Conservation (phyloP, 768 basidiomycete genomes). For the Brasilioporus rufonigricans region DNA sequence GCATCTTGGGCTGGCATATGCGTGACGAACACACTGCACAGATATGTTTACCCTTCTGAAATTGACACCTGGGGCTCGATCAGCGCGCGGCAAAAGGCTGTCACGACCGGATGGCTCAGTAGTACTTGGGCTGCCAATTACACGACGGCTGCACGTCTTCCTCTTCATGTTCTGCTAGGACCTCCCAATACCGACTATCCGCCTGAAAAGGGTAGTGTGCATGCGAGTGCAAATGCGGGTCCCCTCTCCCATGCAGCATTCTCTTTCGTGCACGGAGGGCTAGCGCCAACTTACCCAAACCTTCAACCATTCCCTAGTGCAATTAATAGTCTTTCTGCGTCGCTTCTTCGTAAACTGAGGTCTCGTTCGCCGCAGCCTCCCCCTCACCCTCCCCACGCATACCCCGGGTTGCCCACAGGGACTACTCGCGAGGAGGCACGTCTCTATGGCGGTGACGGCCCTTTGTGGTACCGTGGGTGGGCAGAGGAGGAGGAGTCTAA, state of each 20-base stretch:
- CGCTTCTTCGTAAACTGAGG: conserved; percentile 72
- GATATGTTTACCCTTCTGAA: conserved; percentile 84
- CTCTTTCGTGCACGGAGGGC: conserved; percentile 92
- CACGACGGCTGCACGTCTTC: conserved; percentile 75
- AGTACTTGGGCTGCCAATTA: conserved; percentile 85
- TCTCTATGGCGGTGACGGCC: conserved; percentile 76
- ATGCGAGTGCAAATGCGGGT: conserved; percentile 34
- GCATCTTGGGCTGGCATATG: background rate
- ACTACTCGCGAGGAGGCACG: conserved; percentile 65
- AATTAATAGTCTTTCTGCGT: conserved; percentile 74
- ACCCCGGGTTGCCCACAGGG: conserved; percentile 65
- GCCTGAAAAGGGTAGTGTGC: conserved; percentile 31
- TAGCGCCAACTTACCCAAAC: conserved; percentile 72
- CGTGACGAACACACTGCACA: conserved; percentile 27
- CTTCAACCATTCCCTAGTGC: conserved; percentile 79
- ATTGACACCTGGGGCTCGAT: conserved; percentile 79
- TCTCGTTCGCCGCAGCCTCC: conserved; percentile 57
- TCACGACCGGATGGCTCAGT: conserved; percentile 77
- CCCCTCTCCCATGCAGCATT: conserved; percentile 76
- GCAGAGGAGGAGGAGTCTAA: conserved; percentile 69
- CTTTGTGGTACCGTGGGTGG: conserved; percentile 95
- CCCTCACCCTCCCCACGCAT: conserved; percentile 80
- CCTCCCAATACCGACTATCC: conserved; percentile 63
- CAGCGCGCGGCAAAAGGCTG: conserved; percentile 64
- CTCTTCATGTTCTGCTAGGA: conserved; percentile 70